Conservation (phyloP, 2,329 filamentous ascomycete species). For the Hymenoscyphus infarciens region DNA sequence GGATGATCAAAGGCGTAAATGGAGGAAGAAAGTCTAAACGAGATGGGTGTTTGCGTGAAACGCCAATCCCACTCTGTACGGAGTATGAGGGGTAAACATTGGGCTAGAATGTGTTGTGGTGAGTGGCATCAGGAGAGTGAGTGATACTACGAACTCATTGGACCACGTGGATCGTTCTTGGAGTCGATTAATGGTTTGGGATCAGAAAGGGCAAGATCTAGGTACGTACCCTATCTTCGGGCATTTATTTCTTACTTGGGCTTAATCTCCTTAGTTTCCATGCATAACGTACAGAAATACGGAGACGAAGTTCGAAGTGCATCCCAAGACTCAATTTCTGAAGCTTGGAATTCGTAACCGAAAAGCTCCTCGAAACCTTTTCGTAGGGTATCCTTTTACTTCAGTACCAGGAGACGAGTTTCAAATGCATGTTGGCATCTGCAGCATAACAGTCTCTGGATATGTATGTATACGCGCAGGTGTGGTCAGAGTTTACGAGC, state of each 20-base stretch:
- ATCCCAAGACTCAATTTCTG: neutral
- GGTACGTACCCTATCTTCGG: too few relatives aligned
- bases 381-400: neutral
- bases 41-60: neutral
- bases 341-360: neutral
- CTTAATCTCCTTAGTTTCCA: neutral
- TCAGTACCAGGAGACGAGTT: neutral
- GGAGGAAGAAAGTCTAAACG: neutral
- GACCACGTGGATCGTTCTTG: neutral
- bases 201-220: too few relatives aligned
- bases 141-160: neutral
- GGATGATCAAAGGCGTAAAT: neutral
- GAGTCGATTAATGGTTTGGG: neutral
- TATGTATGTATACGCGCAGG: neutral
- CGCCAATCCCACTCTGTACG: neutral
- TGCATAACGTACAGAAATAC: neutral
- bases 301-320: neutral
- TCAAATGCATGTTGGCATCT: neutral
- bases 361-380: neutral
- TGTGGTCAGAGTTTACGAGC: constrained; percentile 4
- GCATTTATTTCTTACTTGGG: neutral
- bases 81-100: neutral
- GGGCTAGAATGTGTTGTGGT: neutral
- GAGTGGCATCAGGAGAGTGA: neutral
- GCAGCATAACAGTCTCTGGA: neutral